A percentile compares a stretch with the other conserved stretches of the same genome.
These are phyloP conservation scores for Ceratocystis alfenasii DNA, from an alignment of 2,329 filamentous ascomycete species.

Conservation along the genomic window DNA sequence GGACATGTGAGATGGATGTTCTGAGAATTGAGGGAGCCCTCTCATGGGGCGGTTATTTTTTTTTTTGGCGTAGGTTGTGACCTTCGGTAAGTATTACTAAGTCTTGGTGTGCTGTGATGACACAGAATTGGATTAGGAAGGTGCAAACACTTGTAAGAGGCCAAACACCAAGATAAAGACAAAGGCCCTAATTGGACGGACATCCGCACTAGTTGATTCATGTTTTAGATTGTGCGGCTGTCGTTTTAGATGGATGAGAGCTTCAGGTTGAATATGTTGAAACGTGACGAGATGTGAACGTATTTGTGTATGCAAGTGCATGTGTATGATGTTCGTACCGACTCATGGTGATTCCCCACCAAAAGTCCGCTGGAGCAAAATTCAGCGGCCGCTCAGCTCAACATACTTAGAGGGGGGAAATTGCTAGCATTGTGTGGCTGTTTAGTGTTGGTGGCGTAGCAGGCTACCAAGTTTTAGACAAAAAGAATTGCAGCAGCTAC, in stretches of 20 bases:
- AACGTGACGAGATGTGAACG: not conserved
- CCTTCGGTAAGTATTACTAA: not conserved
- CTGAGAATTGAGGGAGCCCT: not conserved
- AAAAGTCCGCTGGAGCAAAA: not conserved
- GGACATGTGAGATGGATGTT: not conserved
- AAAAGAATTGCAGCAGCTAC: not conserved
- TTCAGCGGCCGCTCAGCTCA: not conserved
- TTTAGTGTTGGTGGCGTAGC: not conserved
- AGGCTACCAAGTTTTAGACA: not conserved
- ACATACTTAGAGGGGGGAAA: not conserved
- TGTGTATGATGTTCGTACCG: not conserved
- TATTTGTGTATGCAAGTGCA: not conserved
- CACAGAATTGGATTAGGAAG: conserved; percentile 2
- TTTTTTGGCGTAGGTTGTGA: not conserved
- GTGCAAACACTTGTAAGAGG: not conserved
- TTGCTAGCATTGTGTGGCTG: not conserved
- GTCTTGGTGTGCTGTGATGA: not conserved
- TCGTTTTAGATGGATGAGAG: not conserved
- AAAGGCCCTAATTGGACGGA: not conserved
- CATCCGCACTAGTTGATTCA: not conserved
- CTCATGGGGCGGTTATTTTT: not conserved
- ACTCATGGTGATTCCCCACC: conserved; percentile 7
- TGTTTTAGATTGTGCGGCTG: conserved; percentile 5
- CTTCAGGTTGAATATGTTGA: not conserved
- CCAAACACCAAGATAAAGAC: not conserved